Evolutionary conservation across 106 monocot species (phyloP).

Genomic region (Alisma plantagoaquatica): DNA sequence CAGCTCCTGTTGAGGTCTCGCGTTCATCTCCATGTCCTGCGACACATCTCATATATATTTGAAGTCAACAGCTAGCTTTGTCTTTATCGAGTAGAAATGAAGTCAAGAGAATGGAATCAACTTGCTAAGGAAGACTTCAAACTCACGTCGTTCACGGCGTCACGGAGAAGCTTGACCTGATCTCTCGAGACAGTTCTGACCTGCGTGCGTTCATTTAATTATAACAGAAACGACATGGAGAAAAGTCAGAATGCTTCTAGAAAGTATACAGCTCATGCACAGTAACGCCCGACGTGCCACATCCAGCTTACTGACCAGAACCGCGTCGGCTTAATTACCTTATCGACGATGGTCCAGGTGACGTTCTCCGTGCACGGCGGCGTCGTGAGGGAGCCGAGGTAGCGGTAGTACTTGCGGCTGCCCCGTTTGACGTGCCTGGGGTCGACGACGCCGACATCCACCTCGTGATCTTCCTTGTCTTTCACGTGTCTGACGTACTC

Average conservation of each 20-base stretch:
- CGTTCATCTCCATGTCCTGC: slow-evolving; percentile 11
- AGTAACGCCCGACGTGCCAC: too few relatives aligned
- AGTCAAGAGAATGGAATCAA: not conserved
- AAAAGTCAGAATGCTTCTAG: too few relatives aligned
- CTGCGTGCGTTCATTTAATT: too few relatives aligned
- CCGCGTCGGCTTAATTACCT: slow-evolving; percentile 14
- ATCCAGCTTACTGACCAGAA: too few relatives aligned
- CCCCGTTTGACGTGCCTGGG: slow-evolving; percentile 13
- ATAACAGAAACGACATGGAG: too few relatives aligned
- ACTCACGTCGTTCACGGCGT: slow-evolving; percentile 25
- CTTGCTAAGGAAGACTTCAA: not conserved
- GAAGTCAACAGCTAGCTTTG: too few relatives aligned
- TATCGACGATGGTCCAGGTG: slow-evolving; percentile 9
- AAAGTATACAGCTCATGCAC: too few relatives aligned
- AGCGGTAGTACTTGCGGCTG: slow-evolving; percentile 24
- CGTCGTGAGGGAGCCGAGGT: slow-evolving; percentile 17
- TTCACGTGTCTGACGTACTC: not conserved
- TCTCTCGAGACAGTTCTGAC: slow-evolving; percentile 15
- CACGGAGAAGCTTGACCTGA: slow-evolving; percentile 8
- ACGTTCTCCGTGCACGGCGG: slow-evolving; percentile 27
- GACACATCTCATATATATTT: not conserved
- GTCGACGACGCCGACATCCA: slow-evolving; percentile 2
- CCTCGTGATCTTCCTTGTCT: not conserved
- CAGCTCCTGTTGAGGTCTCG: slow-evolving; percentile 9
- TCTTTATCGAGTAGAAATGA: too few relatives aligned